These are phyloP conservation scores for Gonapodya sp. DNA, from an alignment of 192 early-diverging fungal genomes.

Conservation along the genomic window DNA sequence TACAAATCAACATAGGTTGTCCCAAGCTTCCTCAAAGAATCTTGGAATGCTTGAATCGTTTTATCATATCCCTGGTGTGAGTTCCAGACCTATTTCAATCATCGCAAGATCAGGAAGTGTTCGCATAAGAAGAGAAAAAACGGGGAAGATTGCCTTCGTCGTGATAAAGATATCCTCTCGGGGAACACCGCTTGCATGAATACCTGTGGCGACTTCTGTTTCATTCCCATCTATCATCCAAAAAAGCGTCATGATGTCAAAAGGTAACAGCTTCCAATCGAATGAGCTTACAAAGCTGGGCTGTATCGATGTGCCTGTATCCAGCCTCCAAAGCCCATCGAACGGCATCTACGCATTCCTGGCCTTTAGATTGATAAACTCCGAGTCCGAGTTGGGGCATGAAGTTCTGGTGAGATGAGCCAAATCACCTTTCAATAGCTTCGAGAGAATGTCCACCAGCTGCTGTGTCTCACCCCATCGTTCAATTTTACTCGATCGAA, in stretches of 20 bases:
- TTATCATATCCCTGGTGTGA: conserved; percentile 42
- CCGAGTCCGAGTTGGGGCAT: conserved; percentile 32
- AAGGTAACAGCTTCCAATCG: too few relatives aligned
- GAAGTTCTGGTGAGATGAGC: too few relatives aligned
- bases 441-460: too few relatives aligned
- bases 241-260: too few relatives aligned
- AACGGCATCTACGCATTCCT: conserved; percentile 28
- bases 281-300: too few relatives aligned
- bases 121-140: too few relatives aligned
- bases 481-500: too few relatives aligned
- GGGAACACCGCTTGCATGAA: conserved; percentile 28
- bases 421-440: too few relatives aligned
- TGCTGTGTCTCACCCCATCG: too few relatives aligned
- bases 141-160: conserved; percentile 44
- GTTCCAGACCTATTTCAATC: conserved; percentile 48
- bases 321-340: conserved; percentile 37
- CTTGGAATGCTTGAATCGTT: conserved; percentile 37
- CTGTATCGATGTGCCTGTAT: conserved; percentile 45
- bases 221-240: conserved; percentile 18
- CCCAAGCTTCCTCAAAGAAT: conserved; percentile 38
- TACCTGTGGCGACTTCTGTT: conserved; percentile 12
- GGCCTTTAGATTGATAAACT: conserved; percentile 27
- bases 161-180: conserved; percentile 49
- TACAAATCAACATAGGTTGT: conserved; percentile 51
- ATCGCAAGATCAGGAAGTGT: too few relatives aligned